These are phyloP conservation scores for Nymphaea colorata DNA, from an alignment of 164 flowering plant genomes.

Conservation along the genomic window DNA sequence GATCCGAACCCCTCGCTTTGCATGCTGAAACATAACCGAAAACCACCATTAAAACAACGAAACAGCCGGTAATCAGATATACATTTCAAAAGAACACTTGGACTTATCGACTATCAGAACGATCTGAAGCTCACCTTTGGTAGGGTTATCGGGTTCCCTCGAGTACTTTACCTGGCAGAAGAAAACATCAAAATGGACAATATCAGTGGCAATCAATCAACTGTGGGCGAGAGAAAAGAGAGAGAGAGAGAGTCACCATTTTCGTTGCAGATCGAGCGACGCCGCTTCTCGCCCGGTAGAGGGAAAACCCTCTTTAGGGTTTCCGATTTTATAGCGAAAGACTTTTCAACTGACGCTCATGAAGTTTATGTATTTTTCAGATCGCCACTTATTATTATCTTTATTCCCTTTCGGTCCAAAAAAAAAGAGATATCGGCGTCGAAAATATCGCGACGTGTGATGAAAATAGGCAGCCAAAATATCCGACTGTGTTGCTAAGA, in stretches of 20 bases:
- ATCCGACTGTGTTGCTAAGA: no score
- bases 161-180: slow-evolving; percentile 64
- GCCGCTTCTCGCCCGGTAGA: neutral
- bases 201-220: neutral
- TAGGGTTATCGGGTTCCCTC: slow-evolving; percentile 57
- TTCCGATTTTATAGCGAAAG: neutral
- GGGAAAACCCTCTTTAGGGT: neutral
- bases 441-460: no score
- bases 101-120: neutral
- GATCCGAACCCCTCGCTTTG: slow-evolving; percentile 75
- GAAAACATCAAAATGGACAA: neutral
- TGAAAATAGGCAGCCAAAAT: no score
- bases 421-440: no score
- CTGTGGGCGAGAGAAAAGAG: neutral
- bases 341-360: neutral
- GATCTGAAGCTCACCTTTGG: slow-evolving; percentile 38
- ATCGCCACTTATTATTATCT: no score
- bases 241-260: neutral
- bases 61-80: neutral
- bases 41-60: neutral
- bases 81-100: neutral
- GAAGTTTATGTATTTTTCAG: no score
- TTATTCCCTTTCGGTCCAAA: no score
- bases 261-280: neutral
- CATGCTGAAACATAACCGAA: slow-evolving; percentile 26